Conservation (phyloP, 1,284 basidiomycete genomes). For the Ustilago trichophora region DNA sequence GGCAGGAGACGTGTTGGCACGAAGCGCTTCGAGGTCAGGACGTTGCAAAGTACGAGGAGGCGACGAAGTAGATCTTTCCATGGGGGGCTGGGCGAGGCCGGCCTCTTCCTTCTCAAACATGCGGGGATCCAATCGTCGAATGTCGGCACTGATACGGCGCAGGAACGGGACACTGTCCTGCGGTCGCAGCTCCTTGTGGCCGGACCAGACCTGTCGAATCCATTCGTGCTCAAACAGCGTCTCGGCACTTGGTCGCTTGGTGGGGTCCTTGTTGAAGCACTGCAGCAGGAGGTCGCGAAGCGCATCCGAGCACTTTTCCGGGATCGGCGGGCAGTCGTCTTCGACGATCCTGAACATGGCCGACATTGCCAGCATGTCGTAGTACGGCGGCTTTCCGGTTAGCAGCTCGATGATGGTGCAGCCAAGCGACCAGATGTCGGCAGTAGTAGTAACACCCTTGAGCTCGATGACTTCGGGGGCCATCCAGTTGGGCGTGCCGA, state of each 20-base stretch:
- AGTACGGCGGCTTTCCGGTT: constrained; percentile 89
- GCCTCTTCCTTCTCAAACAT: constrained; percentile 25
- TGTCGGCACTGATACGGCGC: constrained; percentile 83
- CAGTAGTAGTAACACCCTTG: constrained; percentile 71
- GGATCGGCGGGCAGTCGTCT: constrained; percentile 85
- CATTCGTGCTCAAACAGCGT: constrained; percentile 86
- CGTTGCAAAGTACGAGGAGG: constrained; percentile 34
- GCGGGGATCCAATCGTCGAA: constrained; percentile 72
- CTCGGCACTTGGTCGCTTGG: constrained; percentile 80
- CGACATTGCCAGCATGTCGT: constrained; percentile 70
- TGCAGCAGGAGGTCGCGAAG: constrained; percentile 79
- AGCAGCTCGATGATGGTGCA: constrained; percentile 93
- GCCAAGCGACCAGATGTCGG: constrained; percentile 87
- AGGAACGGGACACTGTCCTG: constrained; percentile 95
- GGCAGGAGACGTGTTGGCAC: constrained; percentile 37
- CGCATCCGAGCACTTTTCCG: constrained; percentile 77
- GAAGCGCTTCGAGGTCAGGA: constrained; percentile 22
- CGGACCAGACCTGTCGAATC: constrained; percentile 81
- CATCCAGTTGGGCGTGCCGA: constrained; percentile 98
- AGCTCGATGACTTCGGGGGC: constrained; percentile 90
- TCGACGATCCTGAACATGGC: constrained; percentile 93
- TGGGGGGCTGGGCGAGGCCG: constrained; percentile 14
- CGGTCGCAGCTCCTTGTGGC: constrained; percentile 73
- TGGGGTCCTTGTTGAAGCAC: constrained; percentile 89
- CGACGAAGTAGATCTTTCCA: constrained; percentile 48